Evolutionary conservation across 306 rosid species (phyloP), one percentile per base, ranked within the genome.

Genomic region (Begonia fuchsioides): DNA sequence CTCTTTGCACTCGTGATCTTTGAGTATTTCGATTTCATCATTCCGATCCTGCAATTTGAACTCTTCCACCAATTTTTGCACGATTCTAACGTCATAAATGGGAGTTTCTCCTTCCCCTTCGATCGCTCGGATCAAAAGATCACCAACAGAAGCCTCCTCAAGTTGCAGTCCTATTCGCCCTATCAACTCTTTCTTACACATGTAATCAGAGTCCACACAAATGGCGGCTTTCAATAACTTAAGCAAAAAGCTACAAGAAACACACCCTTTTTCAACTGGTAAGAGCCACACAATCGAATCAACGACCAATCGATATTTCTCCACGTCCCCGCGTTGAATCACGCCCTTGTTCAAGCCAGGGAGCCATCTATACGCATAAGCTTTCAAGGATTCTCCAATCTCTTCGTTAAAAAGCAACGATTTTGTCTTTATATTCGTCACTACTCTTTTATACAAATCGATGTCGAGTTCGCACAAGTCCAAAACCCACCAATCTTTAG

Each of bases 401-500:
- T 85, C 94, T 56, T 82, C 94, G 59, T 61, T 64, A 35, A 74
- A 60, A 26, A 79, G 67, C 43, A 59, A 38, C 13, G 54, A 76
- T 68, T 73, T 85, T 63, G 53, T 47, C 56, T 75, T 85, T 56
- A 92, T 77, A 67, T 38, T 68, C 8, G 52, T 39, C 52, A 92
- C 55, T 49, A 85, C 96, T 8, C 70, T 72, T 60, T 75, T 77
- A 52, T 67, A 92, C 32, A 85, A 60, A 62, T 85, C 94, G 57
- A 77, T 83, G 62, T 85, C 94, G 51, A 92, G 98, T 65, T 92
- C 96, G 44, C 94, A 92, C 58, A 92, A 65, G 60, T 85, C 96
- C 71, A 79, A 96, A 59, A 82, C 94, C 98, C 98, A 92, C 98
- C 98, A 92, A 64, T 85, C 98, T 52, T 68, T 77, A 35, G 96